phyloP scores from a whole-genome alignment of 139 green algal genomes.

The Eudorina sp. region DNA sequence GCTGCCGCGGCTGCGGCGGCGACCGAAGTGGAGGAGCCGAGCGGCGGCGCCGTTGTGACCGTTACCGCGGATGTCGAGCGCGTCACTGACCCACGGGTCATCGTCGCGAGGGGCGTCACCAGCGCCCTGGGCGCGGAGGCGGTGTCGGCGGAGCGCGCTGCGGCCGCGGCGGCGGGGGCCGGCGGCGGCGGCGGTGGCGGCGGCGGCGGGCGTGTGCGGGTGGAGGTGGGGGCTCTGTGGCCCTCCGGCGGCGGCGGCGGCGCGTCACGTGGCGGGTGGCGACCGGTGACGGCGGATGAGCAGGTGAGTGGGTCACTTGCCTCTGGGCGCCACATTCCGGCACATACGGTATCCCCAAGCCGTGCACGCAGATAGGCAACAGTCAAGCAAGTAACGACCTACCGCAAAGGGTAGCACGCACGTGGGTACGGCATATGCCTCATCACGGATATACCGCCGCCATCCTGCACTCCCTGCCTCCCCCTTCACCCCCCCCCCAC shows the following conservation, averaged over 20 bases:
- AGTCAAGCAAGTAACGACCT: too few relatives aligned
- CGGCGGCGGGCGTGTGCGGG: neutral
- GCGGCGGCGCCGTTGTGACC: neutral
- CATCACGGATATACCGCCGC: neutral
- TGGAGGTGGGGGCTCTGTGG: slow-evolving; percentile 39
- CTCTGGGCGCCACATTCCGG: neutral
- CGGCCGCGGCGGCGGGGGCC: neutral
- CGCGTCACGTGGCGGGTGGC: neutral
- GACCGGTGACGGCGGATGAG: neutral
- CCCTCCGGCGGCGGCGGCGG: too few relatives aligned
- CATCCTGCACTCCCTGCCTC: neutral
- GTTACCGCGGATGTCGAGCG: neutral
- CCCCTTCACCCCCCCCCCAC: too few relatives aligned
- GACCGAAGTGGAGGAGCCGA: neutral
- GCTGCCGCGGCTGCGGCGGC: neutral
- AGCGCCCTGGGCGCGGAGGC: neutral
- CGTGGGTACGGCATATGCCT: too few relatives aligned
- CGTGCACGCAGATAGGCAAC: too few relatives aligned
- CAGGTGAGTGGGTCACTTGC: neutral
- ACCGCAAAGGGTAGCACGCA: too few relatives aligned
- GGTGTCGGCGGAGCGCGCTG: neutral
- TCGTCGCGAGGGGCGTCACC: neutral
- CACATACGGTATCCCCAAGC: neutral
- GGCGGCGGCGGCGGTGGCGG: neutral
- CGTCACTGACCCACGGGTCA: slow-evolving; percentile 16